Conservation (phyloP, 2,329 filamentous ascomycete genomes). For the Trichothecium roseum region DNA sequence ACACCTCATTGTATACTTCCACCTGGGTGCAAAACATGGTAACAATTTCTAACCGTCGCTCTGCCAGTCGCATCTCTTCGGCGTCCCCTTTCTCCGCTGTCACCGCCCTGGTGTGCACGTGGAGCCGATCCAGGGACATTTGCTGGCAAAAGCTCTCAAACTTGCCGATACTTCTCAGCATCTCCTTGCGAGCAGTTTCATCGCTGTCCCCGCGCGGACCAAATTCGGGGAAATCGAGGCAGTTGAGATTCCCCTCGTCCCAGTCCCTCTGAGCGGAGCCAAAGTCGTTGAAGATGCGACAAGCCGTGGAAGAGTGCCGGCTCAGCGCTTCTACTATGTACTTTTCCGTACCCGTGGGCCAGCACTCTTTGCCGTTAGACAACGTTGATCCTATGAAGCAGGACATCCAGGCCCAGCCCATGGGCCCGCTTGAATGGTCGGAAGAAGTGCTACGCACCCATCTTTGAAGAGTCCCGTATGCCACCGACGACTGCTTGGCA, state of each 20-base stretch:
- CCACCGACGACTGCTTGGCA: neutral
- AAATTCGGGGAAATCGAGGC: conserved; percentile 11
- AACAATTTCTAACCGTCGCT: too few relatives aligned
- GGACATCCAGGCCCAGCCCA: too few relatives aligned
- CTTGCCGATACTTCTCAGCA: too few relatives aligned
- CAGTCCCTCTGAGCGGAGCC: conserved; percentile 8
- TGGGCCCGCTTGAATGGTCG: too few relatives aligned
- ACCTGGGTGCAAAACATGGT: too few relatives aligned
- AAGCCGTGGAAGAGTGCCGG: conserved; percentile 8
- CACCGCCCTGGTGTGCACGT: too few relatives aligned
- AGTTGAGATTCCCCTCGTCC: conserved; percentile 10
- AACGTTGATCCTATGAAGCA: conserved; percentile 7
- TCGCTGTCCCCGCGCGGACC: neutral
- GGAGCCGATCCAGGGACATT: too few relatives aligned
- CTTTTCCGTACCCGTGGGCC: conserved; percentile 3
- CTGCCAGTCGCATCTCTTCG: too few relatives aligned
- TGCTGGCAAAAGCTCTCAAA: too few relatives aligned
- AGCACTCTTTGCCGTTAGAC: conserved; percentile 3
- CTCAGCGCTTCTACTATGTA: conserved; percentile 6
- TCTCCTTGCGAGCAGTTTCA: too few relatives aligned
- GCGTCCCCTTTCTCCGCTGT: too few relatives aligned
- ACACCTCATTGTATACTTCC: too few relatives aligned
- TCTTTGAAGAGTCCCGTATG: conserved; percentile 4
- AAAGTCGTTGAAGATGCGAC: conserved; percentile 10
- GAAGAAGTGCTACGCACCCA: conserved; percentile 8